Conservation (phyloP, 129 eudicot genomes). For the carrot (Daucus carota) region DNA sequence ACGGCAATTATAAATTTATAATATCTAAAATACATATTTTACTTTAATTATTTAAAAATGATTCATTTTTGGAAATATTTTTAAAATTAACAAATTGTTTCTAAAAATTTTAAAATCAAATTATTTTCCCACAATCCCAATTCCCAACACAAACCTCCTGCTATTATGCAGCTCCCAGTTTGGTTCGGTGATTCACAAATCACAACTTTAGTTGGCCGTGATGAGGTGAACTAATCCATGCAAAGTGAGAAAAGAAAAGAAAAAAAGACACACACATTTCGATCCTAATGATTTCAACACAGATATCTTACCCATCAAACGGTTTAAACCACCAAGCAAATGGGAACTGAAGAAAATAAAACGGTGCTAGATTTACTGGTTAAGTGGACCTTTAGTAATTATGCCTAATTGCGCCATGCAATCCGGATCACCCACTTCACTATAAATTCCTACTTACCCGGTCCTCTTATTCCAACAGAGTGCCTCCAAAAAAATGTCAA, state of each 20-base stretch:
- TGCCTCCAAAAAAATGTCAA: constrained; percentile 12
- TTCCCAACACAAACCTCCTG: too few species aligned
- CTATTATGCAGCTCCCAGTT: background rate
- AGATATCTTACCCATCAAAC: background rate
- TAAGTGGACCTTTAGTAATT: constrained; percentile 13
- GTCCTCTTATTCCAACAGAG: background rate
- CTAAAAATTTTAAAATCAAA: too few species aligned
- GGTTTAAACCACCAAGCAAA: constrained; percentile 19
- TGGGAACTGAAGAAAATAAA: constrained; percentile 21
- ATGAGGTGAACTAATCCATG: background rate
- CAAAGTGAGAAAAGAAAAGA: background rate
- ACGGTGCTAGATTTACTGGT: background rate
- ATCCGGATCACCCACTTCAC: constrained; percentile 53
- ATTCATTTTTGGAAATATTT: too few species aligned
- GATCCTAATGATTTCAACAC: background rate
- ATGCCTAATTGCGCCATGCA: constrained; percentile 60
- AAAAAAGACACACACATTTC: background rate
- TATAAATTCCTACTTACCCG: constrained; percentile 17
- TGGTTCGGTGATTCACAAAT: background rate
- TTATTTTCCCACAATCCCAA: too few species aligned
- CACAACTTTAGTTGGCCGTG: background rate
- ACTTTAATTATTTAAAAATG: too few species aligned
- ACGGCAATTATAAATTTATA: too few species aligned
- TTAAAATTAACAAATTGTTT: too few species aligned
- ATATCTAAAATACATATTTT: too few species aligned